Base-by-base conservation (phyloP, 306 rosid genomes). In the Parietaria judaica region DNA sequence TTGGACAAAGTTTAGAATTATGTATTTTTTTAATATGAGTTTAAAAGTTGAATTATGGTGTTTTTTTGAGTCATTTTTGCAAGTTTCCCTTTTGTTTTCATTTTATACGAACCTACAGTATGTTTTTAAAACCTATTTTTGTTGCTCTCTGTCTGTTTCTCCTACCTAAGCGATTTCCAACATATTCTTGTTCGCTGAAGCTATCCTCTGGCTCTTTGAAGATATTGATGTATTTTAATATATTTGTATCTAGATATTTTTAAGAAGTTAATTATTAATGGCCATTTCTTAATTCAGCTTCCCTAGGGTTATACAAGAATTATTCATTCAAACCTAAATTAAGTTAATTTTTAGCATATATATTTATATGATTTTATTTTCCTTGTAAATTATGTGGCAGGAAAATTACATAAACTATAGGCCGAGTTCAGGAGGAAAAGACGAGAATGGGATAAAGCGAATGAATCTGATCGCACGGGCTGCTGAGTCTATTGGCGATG, bases 401-500 rank as follows among this genome's bases (percentile, higher is more conserved):
- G 99, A 92, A 86, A 92, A 92, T 76, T 92, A 92, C 79, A 60
- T 92, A 34, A 88, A 92, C 70, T 88, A 80, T 68, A 86, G 83
- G 72, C 90, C 99, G 61, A 92, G 88, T 72, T 63, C 63, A 14
- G 81, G 73, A 69, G 76, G 75, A 59, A 88, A 84, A 77, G 99
- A 92, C 75, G 86, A 79, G 75, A 70, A 43, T 76, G 96, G 89
- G 66, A 47, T 84, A 56, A 86, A 86, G 73, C 95, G 90, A 17
- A 86, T 92, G 99, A 69, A 74, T 71, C 71, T 79, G 70, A 84
- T 92, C 65, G 95, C 96, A 45, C 80, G 82, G 66, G 94, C 99
- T 14, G 90, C 99, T 47, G 99, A 88, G 77, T 88, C 95, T 68
- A 88, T 92, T 76, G 95, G 88, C 41, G 81, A 82, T 77, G 99